Evolutionary conservation across 2,329 filamentous ascomycete genomes (phyloP).

Genomic region (Meredithiella fracta): DNA sequence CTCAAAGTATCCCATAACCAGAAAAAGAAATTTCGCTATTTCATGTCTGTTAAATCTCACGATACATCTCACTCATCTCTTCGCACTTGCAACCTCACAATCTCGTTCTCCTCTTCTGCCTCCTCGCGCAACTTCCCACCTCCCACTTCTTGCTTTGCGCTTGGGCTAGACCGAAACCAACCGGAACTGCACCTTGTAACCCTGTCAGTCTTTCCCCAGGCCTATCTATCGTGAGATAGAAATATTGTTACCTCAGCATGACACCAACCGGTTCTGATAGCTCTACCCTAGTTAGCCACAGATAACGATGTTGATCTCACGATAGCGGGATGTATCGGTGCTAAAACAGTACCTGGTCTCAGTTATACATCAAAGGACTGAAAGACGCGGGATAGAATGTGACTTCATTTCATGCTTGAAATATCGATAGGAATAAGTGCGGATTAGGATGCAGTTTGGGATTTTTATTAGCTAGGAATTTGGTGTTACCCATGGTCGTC

Average conservation of each 20-base stretch:
- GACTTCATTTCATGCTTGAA: not conserved
- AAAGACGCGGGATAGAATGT: not conserved
- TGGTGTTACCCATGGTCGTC: not conserved
- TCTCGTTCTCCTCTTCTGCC: too few relatives aligned
- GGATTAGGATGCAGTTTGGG: too few relatives aligned
- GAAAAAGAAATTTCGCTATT: too few relatives aligned
- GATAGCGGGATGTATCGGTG: not conserved
- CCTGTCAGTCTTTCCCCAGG: not conserved
- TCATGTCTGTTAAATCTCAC: too few relatives aligned
- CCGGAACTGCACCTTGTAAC: not conserved
- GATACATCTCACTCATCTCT: too few relatives aligned
- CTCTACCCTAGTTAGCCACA: not conserved
- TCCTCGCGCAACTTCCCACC: too few relatives aligned
- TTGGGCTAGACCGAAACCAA: not conserved
- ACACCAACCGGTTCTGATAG: not conserved
- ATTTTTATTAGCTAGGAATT: not conserved
- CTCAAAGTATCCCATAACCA: too few relatives aligned
- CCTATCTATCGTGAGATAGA: not conserved
- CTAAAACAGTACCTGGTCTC: not conserved
- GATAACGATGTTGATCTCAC: not conserved
- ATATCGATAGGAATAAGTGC: too few relatives aligned
- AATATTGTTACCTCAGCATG: not conserved
- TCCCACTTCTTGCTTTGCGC: too few relatives aligned
- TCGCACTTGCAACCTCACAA: too few relatives aligned
- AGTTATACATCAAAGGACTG: not conserved